Conservation (phyloP, 768 basidiomycete species). For the Leucosporidium scottii region DNA sequence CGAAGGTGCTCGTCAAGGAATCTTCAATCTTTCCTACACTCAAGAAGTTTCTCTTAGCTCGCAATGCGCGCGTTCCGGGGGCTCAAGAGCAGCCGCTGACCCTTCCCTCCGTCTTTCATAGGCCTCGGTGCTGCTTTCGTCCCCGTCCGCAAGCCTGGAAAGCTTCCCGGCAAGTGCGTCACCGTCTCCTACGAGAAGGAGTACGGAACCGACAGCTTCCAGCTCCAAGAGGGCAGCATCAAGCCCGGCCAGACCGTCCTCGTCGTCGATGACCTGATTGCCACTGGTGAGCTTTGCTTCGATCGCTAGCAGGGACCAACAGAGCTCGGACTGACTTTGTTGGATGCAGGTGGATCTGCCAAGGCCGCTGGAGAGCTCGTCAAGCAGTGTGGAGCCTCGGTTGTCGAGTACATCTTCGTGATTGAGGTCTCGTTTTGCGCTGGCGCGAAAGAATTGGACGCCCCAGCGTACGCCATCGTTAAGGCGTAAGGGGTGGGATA, state of each 20-base stretch:
- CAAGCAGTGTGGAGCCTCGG: slow-evolving; percentile 69
- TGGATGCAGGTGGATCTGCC: slow-evolving; percentile 72
- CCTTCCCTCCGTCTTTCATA: too few relatives aligned
- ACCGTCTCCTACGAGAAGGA: slow-evolving; percentile 79
- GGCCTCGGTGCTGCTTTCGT: slow-evolving; percentile 83
- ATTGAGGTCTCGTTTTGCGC: slow-evolving; percentile 49
- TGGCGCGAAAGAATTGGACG: too few relatives aligned
- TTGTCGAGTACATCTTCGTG: slow-evolving; percentile 89
- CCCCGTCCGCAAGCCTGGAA: slow-evolving; percentile 87
- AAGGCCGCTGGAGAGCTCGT: slow-evolving; percentile 86
- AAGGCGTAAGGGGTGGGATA: too few relatives aligned
- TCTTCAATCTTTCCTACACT: too few relatives aligned
- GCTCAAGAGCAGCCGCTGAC: too few relatives aligned
- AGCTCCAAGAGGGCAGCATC: slow-evolving; percentile 86
- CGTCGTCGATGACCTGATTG: slow-evolving; percentile 89
- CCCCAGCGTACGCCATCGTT: too few relatives aligned
- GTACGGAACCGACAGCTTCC: slow-evolving; percentile 62
- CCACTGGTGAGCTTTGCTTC: slow-evolving; percentile 59
- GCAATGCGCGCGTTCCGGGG: too few relatives aligned
- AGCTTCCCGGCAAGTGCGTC: slow-evolving; percentile 81
- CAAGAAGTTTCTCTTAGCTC: too few relatives aligned
- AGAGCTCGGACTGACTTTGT: neutral
- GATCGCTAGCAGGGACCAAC: neutral
- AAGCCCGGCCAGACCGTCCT: slow-evolving; percentile 73
- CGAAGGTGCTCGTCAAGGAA: too few relatives aligned